Percentiles rank a stretch among this genome's conserved stretches.
Conservation (phyloP, 2,329 filamentous ascomycete genomes). For the Aspergillus aculeatus region DNA sequence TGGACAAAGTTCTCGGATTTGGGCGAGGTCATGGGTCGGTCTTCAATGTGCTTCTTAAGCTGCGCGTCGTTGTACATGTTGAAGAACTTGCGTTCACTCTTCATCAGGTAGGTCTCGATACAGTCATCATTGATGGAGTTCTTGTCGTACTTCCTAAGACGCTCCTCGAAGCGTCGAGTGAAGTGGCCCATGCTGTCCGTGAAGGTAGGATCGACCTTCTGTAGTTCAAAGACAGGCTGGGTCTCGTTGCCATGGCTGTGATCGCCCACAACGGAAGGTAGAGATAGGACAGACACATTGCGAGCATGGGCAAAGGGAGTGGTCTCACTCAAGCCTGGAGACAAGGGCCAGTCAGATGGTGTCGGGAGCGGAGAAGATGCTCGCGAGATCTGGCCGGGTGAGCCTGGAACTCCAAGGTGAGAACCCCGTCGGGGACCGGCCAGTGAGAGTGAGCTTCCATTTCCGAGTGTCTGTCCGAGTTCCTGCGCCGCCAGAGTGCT, state of each 20-base stretch:
- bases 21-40: not conserved
- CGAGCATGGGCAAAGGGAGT: constrained; percentile 12
- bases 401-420: constrained; percentile 1
- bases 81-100: constrained; percentile 67
- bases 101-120: constrained; percentile 64
- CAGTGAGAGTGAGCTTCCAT: constrained; percentile 2
- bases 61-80: constrained; percentile 56
- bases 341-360: not conserved
- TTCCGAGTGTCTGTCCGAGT: not conserved
- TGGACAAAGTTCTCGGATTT: not conserved
- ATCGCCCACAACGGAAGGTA: constrained; percentile 58
- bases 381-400: constrained; percentile 4
- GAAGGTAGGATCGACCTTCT: constrained; percentile 66
- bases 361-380: constrained; percentile 1
- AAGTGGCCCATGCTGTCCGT: constrained; percentile 62
- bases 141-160: constrained; percentile 52
- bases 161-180: constrained; percentile 57
- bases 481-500: constrained; percentile 1
- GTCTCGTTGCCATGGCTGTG: constrained; percentile 56
- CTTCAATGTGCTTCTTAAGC: constrained; percentile 32
- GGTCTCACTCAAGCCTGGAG: not conserved
- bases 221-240: constrained; percentile 54
- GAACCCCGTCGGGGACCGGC: not conserved
- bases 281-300: constrained; percentile 51
- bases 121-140: constrained; percentile 59